Evolutionary conservation across 768 basidiomycete species (phyloP).

Genomic region (Termitomyces sp.): DNA sequence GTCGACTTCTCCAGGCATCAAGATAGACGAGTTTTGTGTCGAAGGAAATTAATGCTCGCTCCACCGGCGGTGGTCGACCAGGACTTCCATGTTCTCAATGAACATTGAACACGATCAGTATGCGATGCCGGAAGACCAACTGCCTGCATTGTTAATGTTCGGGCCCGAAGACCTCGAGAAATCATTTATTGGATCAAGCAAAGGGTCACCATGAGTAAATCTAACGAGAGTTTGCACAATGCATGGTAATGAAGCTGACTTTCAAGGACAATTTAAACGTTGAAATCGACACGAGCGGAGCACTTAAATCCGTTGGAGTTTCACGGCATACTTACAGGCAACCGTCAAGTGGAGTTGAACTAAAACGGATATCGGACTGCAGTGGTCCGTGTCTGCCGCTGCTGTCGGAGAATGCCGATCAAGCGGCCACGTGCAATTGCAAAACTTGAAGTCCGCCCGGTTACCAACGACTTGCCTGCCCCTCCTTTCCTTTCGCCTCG

Average conservation of each 20-base stretch:
- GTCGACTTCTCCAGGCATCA: not conserved
- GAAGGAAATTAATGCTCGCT: not conserved
- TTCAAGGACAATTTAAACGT: not conserved
- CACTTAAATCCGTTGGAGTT: not conserved
- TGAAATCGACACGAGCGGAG: not conserved
- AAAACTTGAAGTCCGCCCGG: conserved; percentile 17
- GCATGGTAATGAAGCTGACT: not conserved
- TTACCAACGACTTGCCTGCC: not conserved
- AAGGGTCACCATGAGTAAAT: not conserved
- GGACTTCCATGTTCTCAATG: not conserved
- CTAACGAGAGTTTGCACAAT: not conserved
- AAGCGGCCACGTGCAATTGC: conserved; percentile 12
- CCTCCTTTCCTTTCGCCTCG: conserved; percentile 11
- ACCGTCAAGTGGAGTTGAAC: not conserved
- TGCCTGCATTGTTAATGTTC: not conserved
- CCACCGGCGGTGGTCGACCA: not conserved
- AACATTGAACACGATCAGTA: too few relatives aligned
- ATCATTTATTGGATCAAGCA: not conserved
- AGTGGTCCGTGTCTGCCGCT: not conserved
- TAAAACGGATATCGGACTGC: too few relatives aligned
- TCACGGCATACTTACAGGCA: not conserved
- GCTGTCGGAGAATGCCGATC: conserved; percentile 11
- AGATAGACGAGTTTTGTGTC: not conserved
- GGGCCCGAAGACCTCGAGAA: too few relatives aligned
- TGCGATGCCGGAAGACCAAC: too few relatives aligned